Base-by-base conservation (phyloP, 352 stramenopile genomes). In the Pilasporangium apinafurcum region DNA sequence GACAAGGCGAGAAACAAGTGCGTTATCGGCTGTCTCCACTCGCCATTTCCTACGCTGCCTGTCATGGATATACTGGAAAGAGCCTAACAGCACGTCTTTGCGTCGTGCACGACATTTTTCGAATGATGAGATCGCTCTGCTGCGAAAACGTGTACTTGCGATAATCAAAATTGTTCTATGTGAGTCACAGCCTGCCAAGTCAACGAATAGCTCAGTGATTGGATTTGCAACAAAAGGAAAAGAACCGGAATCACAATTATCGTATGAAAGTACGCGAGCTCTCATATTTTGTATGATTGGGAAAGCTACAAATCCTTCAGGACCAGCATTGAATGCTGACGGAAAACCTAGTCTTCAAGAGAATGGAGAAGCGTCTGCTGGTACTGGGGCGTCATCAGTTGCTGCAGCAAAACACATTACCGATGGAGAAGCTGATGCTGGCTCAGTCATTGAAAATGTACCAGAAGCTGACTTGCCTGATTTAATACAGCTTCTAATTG, bases 211-310 rank as follows among this genome's bases (percentile, higher is more conserved):
- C 0, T 82, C 76, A 2, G 66, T 83, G 2, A 83, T 86, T 46
- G 42, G 63, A 10, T 67, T 71, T 28, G 60, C 72, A 8, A 43
- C 48, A 13, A 86, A 86, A 30, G 68, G 62, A 5, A 78, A 81
- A 22, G 72, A 86, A 32, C 54, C 72, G 4, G 83, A 87, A 53
- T 81, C 74, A 18, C 77, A 87, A 51, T 37, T 92, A 8, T 92
- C 80, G 13, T 92, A 86, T 29, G 80, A 90, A 48, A 86, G 71
- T 42, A 89, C 78, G n/a, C 65, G 75, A 1, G 78, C 76, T 20
- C 56, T 92, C 24, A 87, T 92, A 17, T 92, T 88, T 44, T 86
- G 80, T 46, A 92, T 92, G 80, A 86, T 92, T 39, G 77, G 80
- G 6, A 92, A 92, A 35, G 68, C 77, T 25, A 86, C 76, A 25